Percentiles rank a stretch among this genome's conserved stretches.
Conservation (phyloP, 768 basidiomycete genomes). For the Rhizopogon sp. region DNA sequence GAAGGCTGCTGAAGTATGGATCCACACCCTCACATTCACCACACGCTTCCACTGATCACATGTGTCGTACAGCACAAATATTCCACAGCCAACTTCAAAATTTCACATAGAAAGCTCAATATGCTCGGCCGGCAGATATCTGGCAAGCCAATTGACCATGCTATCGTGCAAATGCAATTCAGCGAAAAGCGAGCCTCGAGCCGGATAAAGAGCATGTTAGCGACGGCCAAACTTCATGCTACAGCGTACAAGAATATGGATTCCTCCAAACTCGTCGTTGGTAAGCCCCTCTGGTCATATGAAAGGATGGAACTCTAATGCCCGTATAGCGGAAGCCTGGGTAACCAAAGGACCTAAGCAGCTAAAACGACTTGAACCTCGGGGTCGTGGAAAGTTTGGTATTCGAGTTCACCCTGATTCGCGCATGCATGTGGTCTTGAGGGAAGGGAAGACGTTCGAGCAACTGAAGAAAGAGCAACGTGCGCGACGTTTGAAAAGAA, state of each 20-base stretch:
- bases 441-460: slow-evolving; percentile 74
- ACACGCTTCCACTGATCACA: not conserved
- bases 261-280: slow-evolving; percentile 68
- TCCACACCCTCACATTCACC: not conserved
- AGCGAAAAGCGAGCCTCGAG: slow-evolving; percentile 87
- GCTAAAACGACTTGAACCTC: slow-evolving; percentile 68
- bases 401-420: slow-evolving; percentile 74
- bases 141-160: slow-evolving; percentile 88
- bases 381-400: slow-evolving; percentile 79
- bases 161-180: slow-evolving; percentile 96
- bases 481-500: slow-evolving; percentile 63
- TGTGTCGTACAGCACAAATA: slow-evolving; percentile 70
- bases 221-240: slow-evolving; percentile 84
- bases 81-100: slow-evolving; percentile 89
- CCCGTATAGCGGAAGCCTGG: slow-evolving; percentile 79
- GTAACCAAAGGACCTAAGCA: slow-evolving; percentile 76
- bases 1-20: slow-evolving; percentile 26
- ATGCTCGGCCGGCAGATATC: slow-evolving; percentile 83
- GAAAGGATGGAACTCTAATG: not conserved
- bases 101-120: slow-evolving; percentile 90
- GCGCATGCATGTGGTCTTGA: slow-evolving; percentile 68
- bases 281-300: slow-evolving; percentile 43
- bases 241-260: slow-evolving; percentile 70
- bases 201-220: slow-evolving; percentile 85
- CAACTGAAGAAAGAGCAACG: slow-evolving; percentile 61